A percentile compares a stretch with the other conserved stretches of the same genome.
Evolutionary conservation across 208 protist genomes (phyloP).

Genomic region (Naegleria fowleri): DNA sequence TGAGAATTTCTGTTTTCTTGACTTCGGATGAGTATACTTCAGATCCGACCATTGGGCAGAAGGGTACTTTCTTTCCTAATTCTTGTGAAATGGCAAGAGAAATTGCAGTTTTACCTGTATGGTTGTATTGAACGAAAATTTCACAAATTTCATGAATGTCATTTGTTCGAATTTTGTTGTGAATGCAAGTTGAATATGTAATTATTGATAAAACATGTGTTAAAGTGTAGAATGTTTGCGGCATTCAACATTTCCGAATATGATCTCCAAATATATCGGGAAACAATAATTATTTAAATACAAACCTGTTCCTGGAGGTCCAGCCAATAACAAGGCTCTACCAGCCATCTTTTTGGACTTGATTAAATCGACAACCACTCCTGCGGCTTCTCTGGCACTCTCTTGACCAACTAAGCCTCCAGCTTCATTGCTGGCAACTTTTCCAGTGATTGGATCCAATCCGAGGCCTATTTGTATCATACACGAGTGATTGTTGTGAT

Average conservation of each 20-base stretch:
- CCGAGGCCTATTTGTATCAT: conserved; percentile 97
- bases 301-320: conserved; percentile 96
- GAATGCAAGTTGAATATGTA: no score
- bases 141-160: background rate
- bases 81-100: conserved; percentile 96
- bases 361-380: conserved; percentile 97
- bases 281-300: conserved; percentile 40
- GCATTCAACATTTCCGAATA: no score
- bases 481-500: no score
- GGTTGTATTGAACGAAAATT: conserved; percentile 50
- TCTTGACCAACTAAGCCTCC: conserved; percentile 97
- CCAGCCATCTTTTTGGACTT: conserved; percentile 99
- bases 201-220: no score
- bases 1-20: conserved; percentile 99
- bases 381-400: conserved; percentile 93
- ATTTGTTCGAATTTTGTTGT: no score
- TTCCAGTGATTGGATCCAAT: conserved; percentile 79
- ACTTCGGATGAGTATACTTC: conserved; percentile 99
- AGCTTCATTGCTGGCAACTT: conserved; percentile 47
- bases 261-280: no score
- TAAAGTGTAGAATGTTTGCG: no score
- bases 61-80: conserved; percentile 98
- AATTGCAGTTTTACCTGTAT: conserved; percentile 63
- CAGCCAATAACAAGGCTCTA: conserved; percentile 97
- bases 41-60: conserved; percentile 97